Percentiles rank a stretch among this genome's conserved stretches.
These are phyloP conservation scores for Diplodia intermedia DNA, from an alignment of 2,329 filamentous ascomycete species.

Conservation along the genomic window DNA sequence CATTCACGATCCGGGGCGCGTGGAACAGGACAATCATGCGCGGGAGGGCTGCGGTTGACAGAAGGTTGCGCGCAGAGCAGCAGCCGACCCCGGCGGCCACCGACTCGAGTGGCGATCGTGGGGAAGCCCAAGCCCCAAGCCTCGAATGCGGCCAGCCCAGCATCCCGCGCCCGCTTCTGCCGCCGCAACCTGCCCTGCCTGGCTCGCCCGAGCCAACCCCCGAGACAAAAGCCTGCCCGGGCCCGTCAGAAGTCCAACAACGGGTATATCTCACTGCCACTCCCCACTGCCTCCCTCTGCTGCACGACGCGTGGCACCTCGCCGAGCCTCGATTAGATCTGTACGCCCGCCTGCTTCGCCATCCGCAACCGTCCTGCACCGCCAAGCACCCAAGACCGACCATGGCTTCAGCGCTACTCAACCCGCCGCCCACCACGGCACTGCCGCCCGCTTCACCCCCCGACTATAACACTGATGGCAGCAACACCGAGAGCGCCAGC, in stretches of 20 bases:
- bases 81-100: background rate
- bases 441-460: constrained; percentile 2
- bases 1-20: background rate
- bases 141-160: background rate
- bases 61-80: constrained; percentile 1
- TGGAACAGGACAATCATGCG: constrained; percentile 8
- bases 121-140: constrained; percentile 1
- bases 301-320: constrained; percentile 9
- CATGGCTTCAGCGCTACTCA: background rate
- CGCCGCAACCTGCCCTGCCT: background rate
- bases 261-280: background rate
- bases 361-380: constrained; percentile 1
- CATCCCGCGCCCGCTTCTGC: background rate
- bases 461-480: constrained; percentile 41
- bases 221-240: background rate
- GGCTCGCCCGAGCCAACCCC: background rate
- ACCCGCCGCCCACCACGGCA: background rate
- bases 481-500: constrained; percentile 46
- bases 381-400: constrained; percentile 16
- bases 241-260: background rate
- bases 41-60: background rate
- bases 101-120: constrained; percentile 17
- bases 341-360: background rate
- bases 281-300: background rate
- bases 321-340: background rate